Conservation (phyloP, 345 rosid species). For the Balakata baccata region DNA sequence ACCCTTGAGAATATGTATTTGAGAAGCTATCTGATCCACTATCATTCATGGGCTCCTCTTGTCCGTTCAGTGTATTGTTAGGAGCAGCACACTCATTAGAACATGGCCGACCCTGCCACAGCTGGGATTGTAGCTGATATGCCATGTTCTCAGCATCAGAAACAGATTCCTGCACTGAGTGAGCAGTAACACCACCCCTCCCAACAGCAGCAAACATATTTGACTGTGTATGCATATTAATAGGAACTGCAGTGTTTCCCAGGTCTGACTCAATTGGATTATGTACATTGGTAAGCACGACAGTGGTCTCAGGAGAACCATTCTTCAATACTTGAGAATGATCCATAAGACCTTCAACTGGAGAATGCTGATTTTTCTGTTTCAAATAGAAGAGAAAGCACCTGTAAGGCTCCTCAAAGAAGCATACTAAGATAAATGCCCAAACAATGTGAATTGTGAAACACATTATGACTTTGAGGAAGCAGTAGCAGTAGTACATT, state of each 20-base stretch:
- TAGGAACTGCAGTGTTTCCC: conserved; percentile 32
- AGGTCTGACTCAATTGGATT: conserved; percentile 43
- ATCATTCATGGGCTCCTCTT: conserved; percentile 25
- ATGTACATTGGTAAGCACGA: conserved; percentile 34
- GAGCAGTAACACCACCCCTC: conserved; percentile 34
- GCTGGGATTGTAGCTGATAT: conserved; percentile 40
- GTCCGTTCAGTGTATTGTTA: conserved; percentile 31
- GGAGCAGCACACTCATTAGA: conserved; percentile 28
- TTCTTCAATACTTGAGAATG: conserved; percentile 43
- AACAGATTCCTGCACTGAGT: conserved; percentile 39
- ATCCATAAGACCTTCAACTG: conserved; percentile 44
- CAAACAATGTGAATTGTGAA: background rate
- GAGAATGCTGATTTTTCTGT: conserved; percentile 48
- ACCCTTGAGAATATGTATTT: conserved; percentile 68
- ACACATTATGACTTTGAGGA: background rate
- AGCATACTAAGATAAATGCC: background rate
- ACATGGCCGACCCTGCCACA: conserved; percentile 43
- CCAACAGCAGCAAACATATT: conserved; percentile 33
- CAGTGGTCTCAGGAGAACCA: conserved; percentile 40
- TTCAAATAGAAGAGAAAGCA: background rate
- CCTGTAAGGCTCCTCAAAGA: background rate
- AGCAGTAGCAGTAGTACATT: background rate
- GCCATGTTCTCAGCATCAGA: conserved; percentile 45
- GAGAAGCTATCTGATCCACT: conserved; percentile 43
- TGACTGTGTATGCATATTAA: conserved; percentile 36